Percentiles rank a stretch among this genome's conserved stretches.
Evolutionary conservation across 345 rosid genomes (phyloP).

Genomic region (Lagerstroemia speciosa): DNA sequence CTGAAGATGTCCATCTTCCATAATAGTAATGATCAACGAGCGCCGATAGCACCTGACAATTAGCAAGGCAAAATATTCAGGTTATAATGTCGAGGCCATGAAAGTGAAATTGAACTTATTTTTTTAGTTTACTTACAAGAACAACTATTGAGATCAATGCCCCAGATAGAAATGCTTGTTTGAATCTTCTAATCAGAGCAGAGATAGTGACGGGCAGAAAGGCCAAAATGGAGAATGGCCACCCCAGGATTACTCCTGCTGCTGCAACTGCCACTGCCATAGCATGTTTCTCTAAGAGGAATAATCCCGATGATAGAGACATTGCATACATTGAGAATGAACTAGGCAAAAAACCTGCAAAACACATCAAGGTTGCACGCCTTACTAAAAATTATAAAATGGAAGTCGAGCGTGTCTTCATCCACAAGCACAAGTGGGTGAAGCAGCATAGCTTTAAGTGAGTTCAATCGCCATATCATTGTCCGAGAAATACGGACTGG

Average conservation of each 20-base stretch:
- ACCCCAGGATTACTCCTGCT: conserved; percentile 81
- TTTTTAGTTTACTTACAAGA: conserved; percentile 48
- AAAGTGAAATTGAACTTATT: not conserved
- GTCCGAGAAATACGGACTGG: not conserved
- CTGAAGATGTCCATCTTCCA: conserved; percentile 77
- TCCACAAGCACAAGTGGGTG: not conserved
- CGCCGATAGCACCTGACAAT: conserved; percentile 61
- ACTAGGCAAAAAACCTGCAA: conserved; percentile 89
- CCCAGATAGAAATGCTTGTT: conserved; percentile 60
- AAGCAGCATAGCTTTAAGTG: not conserved
- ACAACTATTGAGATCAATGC: conserved; percentile 42
- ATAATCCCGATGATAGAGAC: conserved; percentile 84
- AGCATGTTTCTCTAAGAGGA: conserved; percentile 71
- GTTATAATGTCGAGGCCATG: not conserved
- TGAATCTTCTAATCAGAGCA: conserved; percentile 58
- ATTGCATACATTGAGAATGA: conserved; percentile 97
- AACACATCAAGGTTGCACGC: not conserved
- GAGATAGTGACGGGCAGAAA: conserved; percentile 69
- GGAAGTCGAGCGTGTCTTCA: not conserved
- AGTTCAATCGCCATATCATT: not conserved
- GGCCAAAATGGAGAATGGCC: conserved; percentile 96
- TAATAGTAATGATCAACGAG: conserved; percentile 64
- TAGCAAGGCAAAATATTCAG: conserved; percentile 11
- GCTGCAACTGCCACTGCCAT: conserved; percentile 72
- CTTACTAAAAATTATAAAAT: not conserved